A percentile compares a stretch with the other conserved stretches of the same genome.
These are phyloP conservation scores for Calycina marina DNA, from an alignment of 2,329 filamentous ascomycete species.

Conservation along the genomic window DNA sequence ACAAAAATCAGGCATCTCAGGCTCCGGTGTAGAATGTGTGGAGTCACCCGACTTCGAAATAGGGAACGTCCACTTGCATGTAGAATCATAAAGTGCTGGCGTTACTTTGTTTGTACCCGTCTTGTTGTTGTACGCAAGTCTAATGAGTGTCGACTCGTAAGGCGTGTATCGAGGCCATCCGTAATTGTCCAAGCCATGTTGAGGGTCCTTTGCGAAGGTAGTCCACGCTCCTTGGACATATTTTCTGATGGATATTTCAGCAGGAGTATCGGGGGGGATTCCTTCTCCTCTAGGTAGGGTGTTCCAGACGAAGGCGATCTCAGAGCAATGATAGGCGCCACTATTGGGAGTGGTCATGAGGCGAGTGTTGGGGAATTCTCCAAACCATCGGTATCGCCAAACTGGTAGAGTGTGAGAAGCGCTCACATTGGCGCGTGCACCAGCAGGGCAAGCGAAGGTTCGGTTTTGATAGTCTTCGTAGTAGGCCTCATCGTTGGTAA, in stretches of 20 bases:
- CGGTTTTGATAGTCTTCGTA: conserved; percentile 20
- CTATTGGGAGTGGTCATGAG: no score
- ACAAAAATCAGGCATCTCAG: no score
- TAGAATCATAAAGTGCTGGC: conserved; percentile 4
- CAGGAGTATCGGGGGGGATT: no score
- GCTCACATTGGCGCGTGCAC: conserved; percentile 16
- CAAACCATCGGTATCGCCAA: conserved; percentile 27
- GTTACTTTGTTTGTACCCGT: conserved; percentile 4
- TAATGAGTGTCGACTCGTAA: conserved; percentile 3
- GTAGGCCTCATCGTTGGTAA: conserved; percentile 12
- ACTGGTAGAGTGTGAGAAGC: conserved; percentile 19
- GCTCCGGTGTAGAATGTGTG: no score
- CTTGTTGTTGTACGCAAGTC: conserved; percentile 6
- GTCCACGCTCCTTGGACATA: conserved; percentile 26
- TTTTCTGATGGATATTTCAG: conserved; percentile 19
- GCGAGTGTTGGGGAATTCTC: conserved; percentile 24
- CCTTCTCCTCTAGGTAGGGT: no score
- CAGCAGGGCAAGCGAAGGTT: conserved; percentile 24
- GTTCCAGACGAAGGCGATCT: no score
- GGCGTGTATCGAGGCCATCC: conserved; percentile 8
- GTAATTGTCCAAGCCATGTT: conserved; percentile 20
- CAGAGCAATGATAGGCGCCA: no score
- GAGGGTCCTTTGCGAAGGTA: conserved; percentile 25
- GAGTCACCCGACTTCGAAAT: no score
- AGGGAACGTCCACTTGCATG: no score